Percentiles rank a stretch among this genome's conserved stretches.
These are phyloP conservation scores for Saccharomyces kudriavzevii DNA, from an alignment of 805 yeast genomes.

Conservation along the genomic window DNA sequence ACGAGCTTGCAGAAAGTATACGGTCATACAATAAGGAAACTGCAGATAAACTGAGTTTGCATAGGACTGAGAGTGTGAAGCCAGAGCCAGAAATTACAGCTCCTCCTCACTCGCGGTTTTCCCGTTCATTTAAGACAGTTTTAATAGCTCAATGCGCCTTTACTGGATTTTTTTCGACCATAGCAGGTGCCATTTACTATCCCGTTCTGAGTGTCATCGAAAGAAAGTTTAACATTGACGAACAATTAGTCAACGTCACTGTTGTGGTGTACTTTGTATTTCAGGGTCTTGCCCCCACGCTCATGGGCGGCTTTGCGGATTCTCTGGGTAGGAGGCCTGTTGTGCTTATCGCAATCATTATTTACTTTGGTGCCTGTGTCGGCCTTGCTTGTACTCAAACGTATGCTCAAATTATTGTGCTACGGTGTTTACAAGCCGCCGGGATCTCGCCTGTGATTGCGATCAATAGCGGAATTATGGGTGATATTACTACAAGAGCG, in stretches of 20 bases:
- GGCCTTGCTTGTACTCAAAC: slow-evolving; percentile 54
- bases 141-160: slow-evolving; percentile 36
- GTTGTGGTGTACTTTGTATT: slow-evolving; percentile 68
- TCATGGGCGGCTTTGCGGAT: slow-evolving; percentile 65
- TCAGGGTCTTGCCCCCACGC: slow-evolving; percentile 70
- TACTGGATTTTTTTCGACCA: slow-evolving; percentile 58
- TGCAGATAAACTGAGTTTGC: background rate
- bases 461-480: slow-evolving; percentile 59
- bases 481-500: slow-evolving; percentile 58
- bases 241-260: slow-evolving; percentile 56
- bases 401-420: slow-evolving; percentile 54
- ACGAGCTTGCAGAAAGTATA: background rate
- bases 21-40: background rate
- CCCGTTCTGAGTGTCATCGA: slow-evolving; percentile 63
- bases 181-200: slow-evolving; percentile 71
- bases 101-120: slow-evolving; percentile 40
- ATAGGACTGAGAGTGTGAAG: background rate
- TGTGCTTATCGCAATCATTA: slow-evolving; percentile 42
- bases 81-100: background rate
- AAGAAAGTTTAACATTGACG: slow-evolving; percentile 44
- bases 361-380: slow-evolving; percentile 54
- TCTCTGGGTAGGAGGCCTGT: slow-evolving; percentile 64
- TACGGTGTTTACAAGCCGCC: slow-evolving; percentile 70
- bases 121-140: slow-evolving; percentile 33
- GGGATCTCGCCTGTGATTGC: slow-evolving; percentile 73